Percentiles rank a stretch among this genome's conserved stretches.
These are phyloP conservation scores for Huntiella decipiens DNA, from an alignment of 2,329 filamentous ascomycete species.

Conservation along the genomic window DNA sequence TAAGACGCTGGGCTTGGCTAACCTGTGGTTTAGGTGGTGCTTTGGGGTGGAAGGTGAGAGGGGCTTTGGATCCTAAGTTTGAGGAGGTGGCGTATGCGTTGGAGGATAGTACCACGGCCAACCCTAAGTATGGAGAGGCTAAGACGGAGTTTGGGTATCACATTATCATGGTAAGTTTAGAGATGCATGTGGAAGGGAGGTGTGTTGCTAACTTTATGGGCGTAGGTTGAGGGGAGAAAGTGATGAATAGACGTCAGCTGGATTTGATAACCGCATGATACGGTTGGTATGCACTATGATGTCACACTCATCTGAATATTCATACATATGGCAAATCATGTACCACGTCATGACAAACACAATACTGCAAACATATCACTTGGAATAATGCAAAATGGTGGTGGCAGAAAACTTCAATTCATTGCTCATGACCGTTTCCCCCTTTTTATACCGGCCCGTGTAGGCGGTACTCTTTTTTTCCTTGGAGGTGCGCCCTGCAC, in stretches of 20 bases:
- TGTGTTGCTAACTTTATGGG: neutral
- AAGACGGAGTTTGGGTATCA: slow-evolving; percentile 66
- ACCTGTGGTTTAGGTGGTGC: slow-evolving; percentile 34
- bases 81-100: slow-evolving; percentile 54
- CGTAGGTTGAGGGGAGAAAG: slow-evolving; percentile 24
- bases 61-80: slow-evolving; percentile 47
- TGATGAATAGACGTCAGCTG: slow-evolving; percentile 12
- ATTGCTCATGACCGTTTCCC: slow-evolving; percentile 10
- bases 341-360: too few species aligned
- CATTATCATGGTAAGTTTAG: slow-evolving; percentile 50
- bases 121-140: slow-evolving; percentile 47
- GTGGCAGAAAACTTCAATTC: slow-evolving; percentile 9
- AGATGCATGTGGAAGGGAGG: neutral
- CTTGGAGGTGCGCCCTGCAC: slow-evolving; percentile 17
- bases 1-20: neutral
- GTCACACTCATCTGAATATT: too few species aligned
- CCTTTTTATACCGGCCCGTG: slow-evolving; percentile 14
- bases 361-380: too few species aligned
- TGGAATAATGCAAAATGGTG: neutral
- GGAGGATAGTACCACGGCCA: slow-evolving; percentile 43
- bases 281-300: too few species aligned
- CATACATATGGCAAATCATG: too few species aligned
- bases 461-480: slow-evolving; percentile 18
- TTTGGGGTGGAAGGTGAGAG: slow-evolving; percentile 55
- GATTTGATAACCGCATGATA: too few species aligned